Conservation (phyloP, 179 eudicot genomes). For the Patellifolia procumbens region DNA sequence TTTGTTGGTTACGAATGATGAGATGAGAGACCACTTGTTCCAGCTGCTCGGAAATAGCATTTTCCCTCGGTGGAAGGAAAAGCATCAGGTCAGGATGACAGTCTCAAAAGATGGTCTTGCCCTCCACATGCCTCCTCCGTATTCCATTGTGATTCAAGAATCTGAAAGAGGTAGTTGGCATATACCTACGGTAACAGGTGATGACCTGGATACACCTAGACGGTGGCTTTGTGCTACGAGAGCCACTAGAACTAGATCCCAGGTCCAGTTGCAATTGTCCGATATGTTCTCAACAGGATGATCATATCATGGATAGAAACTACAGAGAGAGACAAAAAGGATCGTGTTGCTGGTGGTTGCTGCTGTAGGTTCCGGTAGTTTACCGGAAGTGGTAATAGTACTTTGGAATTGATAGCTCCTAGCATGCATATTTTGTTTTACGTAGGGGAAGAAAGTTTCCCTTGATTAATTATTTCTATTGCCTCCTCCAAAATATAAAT, state of each 20-base stretch:
- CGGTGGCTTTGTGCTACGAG: conserved; percentile 83
- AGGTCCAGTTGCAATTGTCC: conserved; percentile 15
- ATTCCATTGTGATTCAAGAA: conserved; percentile 82
- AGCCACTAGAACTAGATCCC: conserved; percentile 14
- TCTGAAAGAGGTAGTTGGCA: conserved; percentile 89
- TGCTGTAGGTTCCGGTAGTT: neutral
- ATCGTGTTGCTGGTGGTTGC: neutral
- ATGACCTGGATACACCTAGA: conserved; percentile 73
- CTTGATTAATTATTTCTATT: neutral
- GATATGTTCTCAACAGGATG: conserved; percentile 16
- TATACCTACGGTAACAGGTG: conserved; percentile 70
- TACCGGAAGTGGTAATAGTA: neutral
- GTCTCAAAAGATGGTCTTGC: conserved; percentile 44
- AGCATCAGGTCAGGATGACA: conserved; percentile 70
- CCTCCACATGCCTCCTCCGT: conserved; percentile 88
- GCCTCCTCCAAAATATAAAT: neutral
- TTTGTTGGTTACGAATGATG: too few relatives aligned
- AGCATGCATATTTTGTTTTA: conserved; percentile 8
- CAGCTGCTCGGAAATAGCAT: too few relatives aligned
- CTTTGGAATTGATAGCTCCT: conserved; percentile 2
- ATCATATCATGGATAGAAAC: neutral
- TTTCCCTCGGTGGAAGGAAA: conserved; percentile 58
- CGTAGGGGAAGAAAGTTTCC: neutral
- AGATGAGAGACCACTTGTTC: too few relatives aligned
- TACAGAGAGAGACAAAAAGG: neutral